These are phyloP conservation scores for Neofusicoccum parvum DNA, from an alignment of 2,329 filamentous ascomycete genomes.

Conservation along the genomic window DNA sequence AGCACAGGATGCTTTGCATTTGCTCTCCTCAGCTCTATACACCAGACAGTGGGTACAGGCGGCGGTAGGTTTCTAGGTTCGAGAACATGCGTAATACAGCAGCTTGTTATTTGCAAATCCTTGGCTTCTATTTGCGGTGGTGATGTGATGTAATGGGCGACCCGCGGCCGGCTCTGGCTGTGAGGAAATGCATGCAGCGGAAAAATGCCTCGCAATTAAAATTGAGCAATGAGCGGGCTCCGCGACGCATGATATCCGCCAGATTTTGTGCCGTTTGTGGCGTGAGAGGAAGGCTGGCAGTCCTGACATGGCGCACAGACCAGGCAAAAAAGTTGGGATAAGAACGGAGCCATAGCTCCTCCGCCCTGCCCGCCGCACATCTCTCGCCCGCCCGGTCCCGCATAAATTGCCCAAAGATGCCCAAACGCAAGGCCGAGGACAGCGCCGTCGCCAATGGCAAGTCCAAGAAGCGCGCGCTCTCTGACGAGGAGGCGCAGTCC, in stretches of 20 bases:
- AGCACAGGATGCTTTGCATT: background rate
- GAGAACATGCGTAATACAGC: background rate
- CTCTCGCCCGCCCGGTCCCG: background rate
- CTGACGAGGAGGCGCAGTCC: conserved; percentile 42
- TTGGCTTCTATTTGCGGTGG: background rate
- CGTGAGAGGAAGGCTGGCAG: conserved; percentile 11
- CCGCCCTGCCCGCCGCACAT: background rate
- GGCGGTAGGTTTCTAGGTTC: background rate
- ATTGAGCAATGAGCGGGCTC: background rate
- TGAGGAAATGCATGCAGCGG: background rate
- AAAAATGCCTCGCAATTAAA: background rate
- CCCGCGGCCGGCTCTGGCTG: background rate
- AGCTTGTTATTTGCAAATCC: background rate
- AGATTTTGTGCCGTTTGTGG: conserved; percentile 9
- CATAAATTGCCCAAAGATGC: conserved; percentile 1
- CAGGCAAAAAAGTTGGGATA: conserved; percentile 19
- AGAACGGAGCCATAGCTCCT: conserved; percentile 13
- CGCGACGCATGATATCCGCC: conserved; percentile 10
- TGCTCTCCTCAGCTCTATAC: conserved; percentile 9
- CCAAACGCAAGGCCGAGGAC: conserved; percentile 50
- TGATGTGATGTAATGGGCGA: background rate
- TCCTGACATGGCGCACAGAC: conserved; percentile 13
- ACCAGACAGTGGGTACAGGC: conserved; percentile 5
- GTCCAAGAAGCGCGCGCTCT: conserved; percentile 46
- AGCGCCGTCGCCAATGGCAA: conserved; percentile 35